Evolutionary conservation across 2,329 filamentous ascomycete genomes (phyloP).

Genomic region (Colletotrichum brevisporum): DNA sequence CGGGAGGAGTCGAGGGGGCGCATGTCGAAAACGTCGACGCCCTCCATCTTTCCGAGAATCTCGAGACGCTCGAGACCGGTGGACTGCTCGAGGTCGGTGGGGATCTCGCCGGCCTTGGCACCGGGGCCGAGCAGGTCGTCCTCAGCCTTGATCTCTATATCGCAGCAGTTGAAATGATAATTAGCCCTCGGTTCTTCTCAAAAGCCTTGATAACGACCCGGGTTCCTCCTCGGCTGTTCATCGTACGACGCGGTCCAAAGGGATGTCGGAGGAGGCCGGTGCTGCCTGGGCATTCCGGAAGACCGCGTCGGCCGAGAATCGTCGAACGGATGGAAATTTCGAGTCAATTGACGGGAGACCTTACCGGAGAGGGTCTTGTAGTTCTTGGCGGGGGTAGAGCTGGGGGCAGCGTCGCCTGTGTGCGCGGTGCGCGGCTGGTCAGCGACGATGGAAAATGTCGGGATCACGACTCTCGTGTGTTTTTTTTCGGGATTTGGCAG

Average conservation of each 20-base stretch:
- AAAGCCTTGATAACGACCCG: background rate
- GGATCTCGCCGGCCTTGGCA: slow-evolving; percentile 84
- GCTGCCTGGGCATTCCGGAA: slow-evolving; percentile 18
- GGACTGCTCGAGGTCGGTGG: slow-evolving; percentile 94
- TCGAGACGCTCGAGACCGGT: slow-evolving; percentile 99
- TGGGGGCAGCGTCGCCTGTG: slow-evolving; percentile 57
- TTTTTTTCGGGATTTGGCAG: slow-evolving; percentile 34
- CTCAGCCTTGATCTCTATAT: slow-evolving; percentile 82
- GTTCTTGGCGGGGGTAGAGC: slow-evolving; percentile 53
- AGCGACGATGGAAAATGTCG: slow-evolving; percentile 31
- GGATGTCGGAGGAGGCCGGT: slow-evolving; percentile 8
- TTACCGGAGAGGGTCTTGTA: slow-evolving; percentile 65
- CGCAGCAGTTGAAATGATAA: slow-evolving; percentile 16
- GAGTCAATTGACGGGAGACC: slow-evolving; percentile 41
- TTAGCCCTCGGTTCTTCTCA: slow-evolving; percentile 15
- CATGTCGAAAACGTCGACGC: slow-evolving; percentile 98
- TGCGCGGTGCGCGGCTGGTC: slow-evolving; percentile 21
- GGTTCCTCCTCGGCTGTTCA: background rate
- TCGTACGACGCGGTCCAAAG: slow-evolving; percentile 38
- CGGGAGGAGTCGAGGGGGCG: slow-evolving; percentile 92
- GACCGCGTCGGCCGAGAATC: slow-evolving; percentile 23
- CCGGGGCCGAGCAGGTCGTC: slow-evolving; percentile 90
- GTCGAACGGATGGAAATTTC: slow-evolving; percentile 17
- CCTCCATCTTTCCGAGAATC: slow-evolving; percentile 99
- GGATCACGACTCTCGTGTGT: slow-evolving; percentile 22